A percentile compares a stretch with the other conserved stretches of the same genome.
Evolutionary conservation across 2,329 filamentous ascomycete genomes (phyloP).

Genomic region (Ustulina deusta): DNA sequence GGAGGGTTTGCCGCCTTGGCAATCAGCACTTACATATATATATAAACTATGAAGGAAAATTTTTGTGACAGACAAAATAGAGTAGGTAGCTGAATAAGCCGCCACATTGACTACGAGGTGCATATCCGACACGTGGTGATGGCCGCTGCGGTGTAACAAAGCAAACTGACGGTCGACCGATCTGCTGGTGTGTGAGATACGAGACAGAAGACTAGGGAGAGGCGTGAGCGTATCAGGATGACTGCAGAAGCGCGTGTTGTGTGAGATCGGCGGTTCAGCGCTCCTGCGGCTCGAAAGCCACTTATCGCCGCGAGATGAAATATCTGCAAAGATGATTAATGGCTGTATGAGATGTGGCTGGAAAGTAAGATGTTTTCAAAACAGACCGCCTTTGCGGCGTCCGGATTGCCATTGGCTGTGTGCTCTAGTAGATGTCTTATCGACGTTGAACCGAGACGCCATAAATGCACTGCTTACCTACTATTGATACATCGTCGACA

Average conservation of each 20-base stretch:
- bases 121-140: constrained; percentile 37
- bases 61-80: constrained; percentile 12
- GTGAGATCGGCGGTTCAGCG: constrained; percentile 9
- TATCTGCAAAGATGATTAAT: constrained; percentile 16
- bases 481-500: constrained; percentile 32
- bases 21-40: constrained; percentile 6
- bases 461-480: constrained; percentile 35
- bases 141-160: constrained; percentile 34
- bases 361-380: constrained; percentile 2
- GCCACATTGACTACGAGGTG: constrained; percentile 18
- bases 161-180: constrained; percentile 17
- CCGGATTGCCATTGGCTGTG: neutral
- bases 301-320: constrained; percentile 20
- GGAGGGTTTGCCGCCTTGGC: constrained; percentile 28
- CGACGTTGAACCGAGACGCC: constrained; percentile 23
- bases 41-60: constrained; percentile 14
- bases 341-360: neutral
- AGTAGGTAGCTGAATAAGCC: constrained; percentile 33
- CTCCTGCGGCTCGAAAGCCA: constrained; percentile 25
- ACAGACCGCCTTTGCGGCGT: constrained; percentile 24
- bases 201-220: neutral
- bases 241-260: constrained; percentile 11
- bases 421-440: constrained; percentile 8
- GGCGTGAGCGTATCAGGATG: constrained; percentile 33
- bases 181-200: constrained; percentile 13